Percentiles rank a stretch among this genome's conserved stretches.
phyloP scores from a whole-genome alignment of 192 early-diverging fungal species.

The Coemansia sp. region DNA sequence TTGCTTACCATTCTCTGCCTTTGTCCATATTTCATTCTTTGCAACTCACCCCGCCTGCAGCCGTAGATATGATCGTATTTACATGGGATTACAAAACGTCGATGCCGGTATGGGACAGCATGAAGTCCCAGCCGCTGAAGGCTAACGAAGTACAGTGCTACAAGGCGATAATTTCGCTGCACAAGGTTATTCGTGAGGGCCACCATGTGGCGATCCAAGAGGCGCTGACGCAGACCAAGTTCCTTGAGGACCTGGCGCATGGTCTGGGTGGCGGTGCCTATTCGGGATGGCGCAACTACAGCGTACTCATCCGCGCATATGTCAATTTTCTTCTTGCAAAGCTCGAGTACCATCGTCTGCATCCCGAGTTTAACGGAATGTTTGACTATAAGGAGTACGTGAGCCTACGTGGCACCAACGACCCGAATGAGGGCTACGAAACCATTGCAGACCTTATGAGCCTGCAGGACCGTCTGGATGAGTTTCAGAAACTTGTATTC shows the following conservation, averaged over 20 bases:
- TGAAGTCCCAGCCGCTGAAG: constrained; percentile 84
- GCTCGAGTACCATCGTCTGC: constrained; percentile 86
- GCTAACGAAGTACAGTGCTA: constrained; percentile 95
- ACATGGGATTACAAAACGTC: constrained; percentile 91
- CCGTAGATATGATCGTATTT: constrained; percentile 77
- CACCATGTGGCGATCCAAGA: constrained; percentile 83
- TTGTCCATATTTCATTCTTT: background rate
- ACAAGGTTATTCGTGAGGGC: constrained; percentile 94
- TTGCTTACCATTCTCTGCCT: constrained; percentile 4
- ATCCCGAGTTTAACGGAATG: constrained; percentile 89
- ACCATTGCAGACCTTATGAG: constrained; percentile 93
- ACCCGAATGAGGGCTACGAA: constrained; percentile 99
- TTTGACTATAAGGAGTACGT: constrained; percentile 99
- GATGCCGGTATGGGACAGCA: constrained; percentile 78
- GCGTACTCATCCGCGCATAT: constrained; percentile 84
- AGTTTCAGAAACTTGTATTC: constrained; percentile 89
- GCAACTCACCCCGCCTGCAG: constrained; percentile 17
- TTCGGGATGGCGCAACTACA: constrained; percentile 64
- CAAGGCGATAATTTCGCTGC: constrained; percentile 90
- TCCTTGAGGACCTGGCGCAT: constrained; percentile 75
- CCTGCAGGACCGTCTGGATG: constrained; percentile 88
- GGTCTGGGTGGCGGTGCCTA: constrained; percentile 35
- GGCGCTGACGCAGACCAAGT: constrained; percentile 71
- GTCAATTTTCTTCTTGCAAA: constrained; percentile 86
- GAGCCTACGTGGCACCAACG: constrained; percentile 87